A percentile compares a stretch with the other conserved stretches of the same genome.
These are phyloP conservation scores for Suillus plorans DNA, from an alignment of 768 basidiomycete genomes.

Conservation along the genomic window DNA sequence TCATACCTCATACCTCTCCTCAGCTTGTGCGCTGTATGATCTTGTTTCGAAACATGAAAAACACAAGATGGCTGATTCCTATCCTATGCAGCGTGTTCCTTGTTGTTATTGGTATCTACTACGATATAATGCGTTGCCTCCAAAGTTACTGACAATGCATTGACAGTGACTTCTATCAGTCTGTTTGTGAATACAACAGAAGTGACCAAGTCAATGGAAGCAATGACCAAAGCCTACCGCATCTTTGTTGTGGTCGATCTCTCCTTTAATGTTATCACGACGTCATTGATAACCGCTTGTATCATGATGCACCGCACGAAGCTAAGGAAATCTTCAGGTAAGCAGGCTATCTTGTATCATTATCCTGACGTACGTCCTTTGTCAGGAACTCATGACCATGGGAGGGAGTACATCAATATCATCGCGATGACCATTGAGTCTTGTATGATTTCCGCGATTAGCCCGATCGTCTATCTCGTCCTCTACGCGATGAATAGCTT, in stretches of 20 bases:
- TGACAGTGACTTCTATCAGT: neutral
- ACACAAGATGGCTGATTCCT: conserved; percentile 1
- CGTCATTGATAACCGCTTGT: neutral
- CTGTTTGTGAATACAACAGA: neutral
- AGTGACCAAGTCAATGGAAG: neutral
- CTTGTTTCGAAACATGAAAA: neutral
- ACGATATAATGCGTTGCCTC: neutral
- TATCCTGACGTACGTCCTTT: neutral
- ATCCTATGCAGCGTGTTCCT: neutral
- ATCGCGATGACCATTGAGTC: conserved; percentile 3
- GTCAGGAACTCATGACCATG: neutral
- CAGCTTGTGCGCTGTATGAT: conserved; percentile 1
- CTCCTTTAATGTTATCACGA: neutral
- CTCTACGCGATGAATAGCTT: neutral
- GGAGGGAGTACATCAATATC: conserved; percentile 3
- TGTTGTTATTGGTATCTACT: conserved; percentile 2
- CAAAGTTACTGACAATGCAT: neutral
- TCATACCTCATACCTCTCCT: neutral
- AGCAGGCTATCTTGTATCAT: neutral
- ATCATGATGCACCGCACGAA: neutral
- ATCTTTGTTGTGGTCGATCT: neutral
- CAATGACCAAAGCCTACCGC: neutral
- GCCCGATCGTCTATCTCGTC: conserved; percentile 6
- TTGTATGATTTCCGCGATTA: conserved; percentile 7
- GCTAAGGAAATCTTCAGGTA: neutral